These are phyloP conservation scores for Platismatia glauca DNA, from an alignment of 495 filamentous ascomycete species.

Conservation along the genomic window DNA sequence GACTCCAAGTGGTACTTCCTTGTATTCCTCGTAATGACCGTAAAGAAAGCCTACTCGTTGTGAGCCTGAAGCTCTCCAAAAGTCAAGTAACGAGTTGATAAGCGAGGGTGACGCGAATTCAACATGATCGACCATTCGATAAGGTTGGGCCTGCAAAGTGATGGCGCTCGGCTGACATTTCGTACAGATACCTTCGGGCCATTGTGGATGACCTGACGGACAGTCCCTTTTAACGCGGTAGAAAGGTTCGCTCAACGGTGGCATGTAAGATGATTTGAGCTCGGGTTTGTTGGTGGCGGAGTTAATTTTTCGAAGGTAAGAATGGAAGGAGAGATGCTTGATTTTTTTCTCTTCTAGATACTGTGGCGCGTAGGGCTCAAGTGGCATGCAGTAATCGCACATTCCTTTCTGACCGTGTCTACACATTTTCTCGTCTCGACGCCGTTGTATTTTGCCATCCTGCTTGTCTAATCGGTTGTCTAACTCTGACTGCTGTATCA, in stretches of 20 bases:
- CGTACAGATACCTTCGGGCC: conserved; percentile 97
- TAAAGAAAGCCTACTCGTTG: conserved; percentile 89
- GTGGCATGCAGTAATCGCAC: conserved; percentile 98
- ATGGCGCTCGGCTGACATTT: conserved; percentile 98
- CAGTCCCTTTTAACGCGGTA: conserved; percentile 83
- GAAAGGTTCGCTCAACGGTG: conserved; percentile 87
- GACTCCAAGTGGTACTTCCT: conserved; percentile 83
- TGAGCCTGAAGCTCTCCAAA: conserved; percentile 72
- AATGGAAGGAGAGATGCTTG: conserved; percentile 95
- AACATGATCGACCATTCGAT: conserved; percentile 98
- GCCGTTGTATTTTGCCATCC: conserved; percentile 85
- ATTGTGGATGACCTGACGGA: conserved; percentile 83
- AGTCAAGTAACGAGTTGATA: conserved; percentile 80
- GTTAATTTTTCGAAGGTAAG: conserved; percentile 89
- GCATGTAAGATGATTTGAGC: conserved; percentile 85
- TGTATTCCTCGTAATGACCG: conserved; percentile 83
- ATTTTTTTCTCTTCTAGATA: conserved; percentile 94
- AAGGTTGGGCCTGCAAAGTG: conserved; percentile 85
- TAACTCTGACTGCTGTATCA: conserved; percentile 73
- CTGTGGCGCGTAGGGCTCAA: conserved; percentile 83
- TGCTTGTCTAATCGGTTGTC: conserved; percentile 79
- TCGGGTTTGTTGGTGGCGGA: conserved; percentile 93
- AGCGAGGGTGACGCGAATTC: conserved; percentile 79
- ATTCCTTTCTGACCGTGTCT: conserved; percentile 92
- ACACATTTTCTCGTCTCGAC: conserved; percentile 77